These are phyloP conservation scores for Citrus trifoliata DNA, from an alignment of 345 rosid genomes.

Conservation along the genomic window DNA sequence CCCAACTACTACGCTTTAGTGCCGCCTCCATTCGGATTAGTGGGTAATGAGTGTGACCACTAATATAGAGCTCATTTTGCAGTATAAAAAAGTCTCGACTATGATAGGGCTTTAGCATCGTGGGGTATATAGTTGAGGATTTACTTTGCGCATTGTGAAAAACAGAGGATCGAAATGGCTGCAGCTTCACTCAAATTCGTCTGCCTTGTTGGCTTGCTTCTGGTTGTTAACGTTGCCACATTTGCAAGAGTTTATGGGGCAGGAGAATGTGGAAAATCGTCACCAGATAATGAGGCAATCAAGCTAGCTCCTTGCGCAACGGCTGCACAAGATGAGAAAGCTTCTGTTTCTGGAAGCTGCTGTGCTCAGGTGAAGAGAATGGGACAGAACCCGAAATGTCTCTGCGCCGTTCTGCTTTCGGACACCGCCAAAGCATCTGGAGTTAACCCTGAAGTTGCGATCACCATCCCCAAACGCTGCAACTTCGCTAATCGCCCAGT, in stretches of 20 bases:
- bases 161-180: slow-evolving; percentile 21
- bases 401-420: slow-evolving; percentile 42
- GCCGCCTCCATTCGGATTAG: slow-evolving; percentile 32
- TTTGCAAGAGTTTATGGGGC: slow-evolving; percentile 26
- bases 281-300: slow-evolving; percentile 36
- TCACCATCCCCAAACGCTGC: slow-evolving; percentile 48
- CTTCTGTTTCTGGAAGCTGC: slow-evolving; percentile 30
- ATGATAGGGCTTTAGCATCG: slow-evolving; percentile 1
- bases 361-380: slow-evolving; percentile 34
- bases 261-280: slow-evolving; percentile 39
- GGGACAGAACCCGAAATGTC: slow-evolving; percentile 33
- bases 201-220: slow-evolving; percentile 25
- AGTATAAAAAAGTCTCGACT: slow-evolving; percentile 26
- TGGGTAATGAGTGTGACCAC: slow-evolving; percentile 20
- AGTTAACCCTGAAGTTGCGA: slow-evolving; percentile 28
- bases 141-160: background rate
- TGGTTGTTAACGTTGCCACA: slow-evolving; percentile 3
- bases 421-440: slow-evolving; percentile 40
- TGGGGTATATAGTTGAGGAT: background rate
- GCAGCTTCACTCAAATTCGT: slow-evolving; percentile 18
- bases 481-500: slow-evolving; percentile 40
- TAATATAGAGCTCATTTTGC: slow-evolving; percentile 5
- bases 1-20: slow-evolving; percentile 18
- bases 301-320: slow-evolving; percentile 33
- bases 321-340: slow-evolving; percentile 34